phyloP scores from a whole-genome alignment of 768 basidiomycete genomes.

The Artomyces pyxidatus region DNA sequence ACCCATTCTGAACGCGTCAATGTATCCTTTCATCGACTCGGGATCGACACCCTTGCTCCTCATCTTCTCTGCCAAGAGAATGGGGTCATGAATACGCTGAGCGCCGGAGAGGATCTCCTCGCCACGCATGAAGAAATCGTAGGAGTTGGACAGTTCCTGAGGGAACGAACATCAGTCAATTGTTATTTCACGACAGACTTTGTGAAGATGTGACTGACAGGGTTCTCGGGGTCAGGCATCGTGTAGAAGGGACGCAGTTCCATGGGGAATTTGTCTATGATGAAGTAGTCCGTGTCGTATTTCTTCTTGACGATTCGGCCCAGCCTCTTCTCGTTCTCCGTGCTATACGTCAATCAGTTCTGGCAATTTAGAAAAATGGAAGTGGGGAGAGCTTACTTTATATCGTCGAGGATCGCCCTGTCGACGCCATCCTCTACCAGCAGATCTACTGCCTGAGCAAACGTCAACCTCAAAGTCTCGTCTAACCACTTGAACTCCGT shows the following conservation, averaged over 20 bases:
- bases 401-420: slow-evolving; percentile 76
- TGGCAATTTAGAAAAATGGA: background rate
- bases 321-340: slow-evolving; percentile 90
- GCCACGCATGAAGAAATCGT: slow-evolving; percentile 99
- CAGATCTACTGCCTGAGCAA: slow-evolving; percentile 81
- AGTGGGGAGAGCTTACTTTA: slow-evolving; percentile 70
- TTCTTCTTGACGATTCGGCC: slow-evolving; percentile 86
- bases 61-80: slow-evolving; percentile 80
- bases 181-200: no score
- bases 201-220: slow-evolving; percentile 44
- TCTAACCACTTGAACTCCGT: slow-evolving; percentile 95
- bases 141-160: slow-evolving; percentile 91
- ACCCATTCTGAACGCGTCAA: slow-evolving; percentile 92
- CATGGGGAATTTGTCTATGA: slow-evolving; percentile 98
- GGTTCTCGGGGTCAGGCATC: slow-evolving; percentile 92
- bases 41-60: slow-evolving; percentile 82
- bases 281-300: slow-evolving; percentile 97
- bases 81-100: slow-evolving; percentile 92
- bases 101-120: slow-evolving; percentile 98
- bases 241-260: slow-evolving; percentile 97
- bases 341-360: slow-evolving; percentile 39
- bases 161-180: background rate
- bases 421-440: slow-evolving; percentile 81
- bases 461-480: slow-evolving; percentile 78
- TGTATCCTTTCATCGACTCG: slow-evolving; percentile 82